These are phyloP conservation scores for Aspergillus pseudoterreus DNA, from an alignment of 2,329 filamentous ascomycete species.

Conservation along the genomic window DNA sequence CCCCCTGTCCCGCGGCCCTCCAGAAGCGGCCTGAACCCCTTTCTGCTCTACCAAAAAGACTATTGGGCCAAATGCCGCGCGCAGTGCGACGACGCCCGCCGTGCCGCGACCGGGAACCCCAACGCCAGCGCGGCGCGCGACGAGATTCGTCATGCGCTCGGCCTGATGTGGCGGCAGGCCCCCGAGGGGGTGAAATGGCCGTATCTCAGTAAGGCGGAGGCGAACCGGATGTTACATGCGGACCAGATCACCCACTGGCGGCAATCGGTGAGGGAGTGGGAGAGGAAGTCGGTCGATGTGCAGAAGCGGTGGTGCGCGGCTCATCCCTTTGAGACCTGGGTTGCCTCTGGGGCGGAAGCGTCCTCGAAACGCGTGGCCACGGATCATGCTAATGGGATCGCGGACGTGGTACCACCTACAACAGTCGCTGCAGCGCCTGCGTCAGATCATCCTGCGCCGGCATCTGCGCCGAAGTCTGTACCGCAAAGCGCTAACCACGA, in stretches of 20 bases:
- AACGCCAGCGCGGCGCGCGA: slow-evolving; percentile 64
- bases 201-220: slow-evolving; percentile 70
- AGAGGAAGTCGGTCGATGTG: slow-evolving; percentile 34
- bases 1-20: slow-evolving; percentile 67
- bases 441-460: background rate
- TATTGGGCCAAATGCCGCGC: slow-evolving; percentile 60
- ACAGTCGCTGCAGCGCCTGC: background rate
- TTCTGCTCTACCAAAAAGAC: slow-evolving; percentile 82
- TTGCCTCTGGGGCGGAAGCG: background rate
- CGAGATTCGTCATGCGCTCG: slow-evolving; percentile 80
- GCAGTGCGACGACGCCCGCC: slow-evolving; percentile 67
- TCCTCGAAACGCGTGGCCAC: background rate
- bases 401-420: background rate
- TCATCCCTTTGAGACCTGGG: slow-evolving; percentile 36
- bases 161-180: slow-evolving; percentile 85
- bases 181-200: slow-evolving; percentile 67
- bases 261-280: slow-evolving; percentile 54
- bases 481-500: no score
- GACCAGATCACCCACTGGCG: slow-evolving; percentile 70
- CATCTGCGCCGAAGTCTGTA: no score
- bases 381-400: background rate
- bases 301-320: slow-evolving; percentile 38
- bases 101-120: slow-evolving; percentile 60
- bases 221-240: slow-evolving; percentile 66
- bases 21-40: slow-evolving; percentile 77